A percentile compares a stretch with the other conserved stretches of the same genome.
Conservation (phyloP, 2,329 filamentous ascomycete species). For the Rhytidhysteron rufulum region DNA sequence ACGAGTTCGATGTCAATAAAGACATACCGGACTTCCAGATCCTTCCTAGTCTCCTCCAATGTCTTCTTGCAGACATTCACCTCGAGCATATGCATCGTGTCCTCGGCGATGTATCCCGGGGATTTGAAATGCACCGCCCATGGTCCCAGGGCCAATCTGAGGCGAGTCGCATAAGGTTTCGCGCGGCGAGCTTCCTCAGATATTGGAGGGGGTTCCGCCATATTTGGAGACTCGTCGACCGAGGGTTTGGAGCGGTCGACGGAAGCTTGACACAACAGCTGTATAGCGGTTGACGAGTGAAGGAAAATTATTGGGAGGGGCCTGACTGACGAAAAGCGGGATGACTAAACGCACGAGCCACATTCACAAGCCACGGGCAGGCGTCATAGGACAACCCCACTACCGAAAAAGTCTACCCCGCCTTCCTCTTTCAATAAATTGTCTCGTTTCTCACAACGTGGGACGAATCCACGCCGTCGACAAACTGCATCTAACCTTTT, state of each 20-base stretch:
- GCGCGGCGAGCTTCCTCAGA: constrained; percentile 3
- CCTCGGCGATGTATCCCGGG: constrained; percentile 57
- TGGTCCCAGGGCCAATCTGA: constrained; percentile 45
- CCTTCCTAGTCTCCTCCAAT: constrained; percentile 55
- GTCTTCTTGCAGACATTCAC: constrained; percentile 55
- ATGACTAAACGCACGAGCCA: too few species aligned
- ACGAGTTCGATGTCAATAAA: background rate
- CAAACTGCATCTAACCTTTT: too few species aligned
- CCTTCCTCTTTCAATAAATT: too few species aligned
- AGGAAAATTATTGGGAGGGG: too few species aligned
- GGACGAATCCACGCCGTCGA: too few species aligned
- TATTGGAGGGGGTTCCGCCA: background rate
- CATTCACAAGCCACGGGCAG: too few species aligned
- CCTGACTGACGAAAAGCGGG: too few species aligned
- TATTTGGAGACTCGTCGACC: background rate
- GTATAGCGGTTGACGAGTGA: too few species aligned
- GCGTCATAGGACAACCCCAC: too few species aligned
- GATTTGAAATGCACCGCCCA: constrained; percentile 58
- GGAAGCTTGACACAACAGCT: too few species aligned
- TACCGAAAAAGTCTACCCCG: too few species aligned
- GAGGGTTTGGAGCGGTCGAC: background rate
- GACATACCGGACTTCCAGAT: constrained; percentile 50
- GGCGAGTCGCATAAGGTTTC: constrained; percentile 39
- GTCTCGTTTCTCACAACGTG: too few species aligned
- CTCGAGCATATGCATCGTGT: constrained; percentile 56